Evolutionary conservation across 352 stramenopile species (phyloP).

Genomic region (Globisporangium emineosum): DNA sequence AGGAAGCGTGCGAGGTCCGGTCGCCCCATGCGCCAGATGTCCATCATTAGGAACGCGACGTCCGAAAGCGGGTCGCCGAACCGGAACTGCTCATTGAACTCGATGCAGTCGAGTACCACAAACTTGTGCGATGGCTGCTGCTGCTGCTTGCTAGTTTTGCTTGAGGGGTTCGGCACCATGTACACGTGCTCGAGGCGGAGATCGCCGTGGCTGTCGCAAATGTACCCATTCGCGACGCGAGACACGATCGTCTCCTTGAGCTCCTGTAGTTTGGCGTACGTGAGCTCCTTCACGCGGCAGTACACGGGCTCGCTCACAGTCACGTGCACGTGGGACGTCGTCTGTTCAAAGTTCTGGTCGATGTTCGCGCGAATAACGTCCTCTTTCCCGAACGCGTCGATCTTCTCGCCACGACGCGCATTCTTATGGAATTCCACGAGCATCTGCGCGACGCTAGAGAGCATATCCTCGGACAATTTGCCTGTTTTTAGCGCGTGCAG

Average conservation of each 20-base stretch:
- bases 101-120: conserved; percentile 71
- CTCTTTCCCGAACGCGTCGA: conserved; percentile 58
- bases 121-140: conserved; percentile 20
- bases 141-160: neutral
- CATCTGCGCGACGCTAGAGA: conserved; percentile 39
- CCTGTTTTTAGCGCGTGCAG: conserved; percentile 34
- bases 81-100: conserved; percentile 80
- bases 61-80: conserved; percentile 66
- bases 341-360: conserved; percentile 75
- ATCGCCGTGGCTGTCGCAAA: conserved; percentile 66
- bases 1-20: conserved; percentile 49
- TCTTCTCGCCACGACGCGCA: conserved; percentile 46
- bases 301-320: conserved; percentile 51
- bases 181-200: conserved; percentile 70
- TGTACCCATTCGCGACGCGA: conserved; percentile 56
- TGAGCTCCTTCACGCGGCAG: conserved; percentile 45
- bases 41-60: conserved; percentile 67
- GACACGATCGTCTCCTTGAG: conserved; percentile 34
- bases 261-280: conserved; percentile 44
- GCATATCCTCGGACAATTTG: conserved; percentile 28
- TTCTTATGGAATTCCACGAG: conserved; percentile 57
- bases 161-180: conserved; percentile 19
- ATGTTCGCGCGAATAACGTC: conserved; percentile 55
- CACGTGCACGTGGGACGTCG: conserved; percentile 35
- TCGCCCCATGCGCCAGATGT: conserved; percentile 57